Conservation (phyloP, 306 rosid genomes). For the Dryas octopetala region DNA sequence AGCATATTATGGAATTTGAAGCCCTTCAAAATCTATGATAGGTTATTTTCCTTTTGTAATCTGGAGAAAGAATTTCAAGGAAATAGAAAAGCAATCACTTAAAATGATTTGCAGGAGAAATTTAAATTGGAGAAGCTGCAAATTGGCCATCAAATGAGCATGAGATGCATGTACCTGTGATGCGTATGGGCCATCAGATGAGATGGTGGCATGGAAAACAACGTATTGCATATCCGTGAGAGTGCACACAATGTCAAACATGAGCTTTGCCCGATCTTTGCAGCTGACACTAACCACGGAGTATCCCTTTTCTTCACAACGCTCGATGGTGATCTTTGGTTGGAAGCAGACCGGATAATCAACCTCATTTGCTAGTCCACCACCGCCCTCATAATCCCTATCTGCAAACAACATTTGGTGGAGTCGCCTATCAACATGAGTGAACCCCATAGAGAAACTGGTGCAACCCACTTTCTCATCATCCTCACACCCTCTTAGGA, state of each 20-base stretch:
- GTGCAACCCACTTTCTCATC: conserved; percentile 60
- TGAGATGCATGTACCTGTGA: conserved; percentile 48
- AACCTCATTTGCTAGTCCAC: conserved; percentile 44
- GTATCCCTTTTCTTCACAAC: conserved; percentile 73
- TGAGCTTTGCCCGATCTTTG: conserved; percentile 78
- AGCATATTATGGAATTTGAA: no score
- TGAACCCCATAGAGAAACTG: conserved; percentile 67
- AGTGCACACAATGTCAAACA: conserved; percentile 87
- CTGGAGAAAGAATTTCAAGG: background rate
- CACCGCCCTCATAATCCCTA: conserved; percentile 63
- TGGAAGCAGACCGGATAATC: conserved; percentile 48
- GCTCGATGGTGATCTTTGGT: conserved; percentile 68
- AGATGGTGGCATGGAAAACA: conserved; percentile 76
- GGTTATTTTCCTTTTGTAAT: no score
- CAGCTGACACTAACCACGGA: conserved; percentile 66
- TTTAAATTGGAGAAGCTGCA: background rate
- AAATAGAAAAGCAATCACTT: background rate
- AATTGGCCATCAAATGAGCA: background rate
- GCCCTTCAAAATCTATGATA: background rate
- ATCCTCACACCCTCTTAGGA: conserved; percentile 65
- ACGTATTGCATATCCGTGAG: conserved; percentile 86
- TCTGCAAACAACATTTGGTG: conserved; percentile 84
- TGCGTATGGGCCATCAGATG: conserved; percentile 78
- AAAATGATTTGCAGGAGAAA: background rate
- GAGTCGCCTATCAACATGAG: conserved; percentile 73